Evolutionary conservation across 331 rosid genomes (phyloP).

Genomic region (Phaseolus coccineus): DNA sequence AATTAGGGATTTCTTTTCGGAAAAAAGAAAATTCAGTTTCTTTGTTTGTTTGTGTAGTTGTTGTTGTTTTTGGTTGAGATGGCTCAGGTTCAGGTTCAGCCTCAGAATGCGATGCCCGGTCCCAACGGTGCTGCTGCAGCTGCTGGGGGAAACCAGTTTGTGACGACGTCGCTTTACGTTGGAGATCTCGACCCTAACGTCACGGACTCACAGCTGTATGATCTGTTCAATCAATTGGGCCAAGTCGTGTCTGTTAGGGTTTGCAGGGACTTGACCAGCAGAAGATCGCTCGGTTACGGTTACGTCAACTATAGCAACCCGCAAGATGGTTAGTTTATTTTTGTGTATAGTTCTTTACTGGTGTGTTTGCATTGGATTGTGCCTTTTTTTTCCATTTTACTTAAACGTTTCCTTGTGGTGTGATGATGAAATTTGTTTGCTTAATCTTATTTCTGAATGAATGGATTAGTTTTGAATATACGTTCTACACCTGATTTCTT

Average conservation of each 20-base stretch:
- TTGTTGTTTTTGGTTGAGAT: conserved; percentile 50
- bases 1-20: not conserved
- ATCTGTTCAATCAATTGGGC: conserved; percentile 86
- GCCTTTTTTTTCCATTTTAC: not conserved
- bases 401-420: not conserved
- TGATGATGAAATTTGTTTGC: conserved; percentile 5
- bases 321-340: conserved; percentile 69
- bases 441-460: not conserved
- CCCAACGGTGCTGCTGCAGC: conserved; percentile 52
- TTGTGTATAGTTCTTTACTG: not conserved
- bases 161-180: conserved; percentile 88
- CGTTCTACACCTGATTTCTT: no score
- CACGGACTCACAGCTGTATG: conserved; percentile 94
- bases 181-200: conserved; percentile 93
- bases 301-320: conserved; percentile 87
- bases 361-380: not conserved
- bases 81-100: conserved; percentile 88
- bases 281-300: conserved; percentile 96
- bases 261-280: conserved; percentile 87
- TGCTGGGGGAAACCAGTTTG: conserved; percentile 69
- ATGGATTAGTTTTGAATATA: not conserved
- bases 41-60: conserved; percentile 12
- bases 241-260: conserved; percentile 98
- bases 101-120: conserved; percentile 71
- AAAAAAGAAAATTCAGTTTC: not conserved